A percentile compares a stretch with the other conserved stretches of the same genome.
Conservation (phyloP, 768 basidiomycete genomes). For the Dendrothele bispora region DNA sequence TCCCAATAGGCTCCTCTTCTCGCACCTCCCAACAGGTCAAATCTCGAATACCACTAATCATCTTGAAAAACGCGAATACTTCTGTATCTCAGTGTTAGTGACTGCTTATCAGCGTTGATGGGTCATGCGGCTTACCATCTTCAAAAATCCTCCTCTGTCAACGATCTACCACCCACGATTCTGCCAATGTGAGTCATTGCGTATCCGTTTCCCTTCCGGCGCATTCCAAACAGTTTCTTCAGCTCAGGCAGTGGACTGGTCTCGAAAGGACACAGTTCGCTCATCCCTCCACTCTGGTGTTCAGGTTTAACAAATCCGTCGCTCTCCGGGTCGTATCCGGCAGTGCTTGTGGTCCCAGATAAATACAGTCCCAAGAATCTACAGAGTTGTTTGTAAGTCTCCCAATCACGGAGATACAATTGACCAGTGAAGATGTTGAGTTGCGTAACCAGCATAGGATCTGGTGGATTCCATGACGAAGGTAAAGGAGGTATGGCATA, state of each 20-base stretch:
- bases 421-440: constrained; percentile 32
- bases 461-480: constrained; percentile 5
- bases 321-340: too few relatives aligned
- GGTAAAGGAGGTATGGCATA: constrained; percentile 22
- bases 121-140: too few relatives aligned
- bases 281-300: constrained; percentile 12
- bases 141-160: constrained; percentile 28
- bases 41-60: too few relatives aligned
- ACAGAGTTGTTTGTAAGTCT: constrained; percentile 25
- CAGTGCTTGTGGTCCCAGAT: too few relatives aligned
- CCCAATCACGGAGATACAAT: constrained; percentile 26
- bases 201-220: constrained; percentile 39
- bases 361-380: too few relatives aligned
- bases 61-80: too few relatives aligned
- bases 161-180: constrained; percentile 26
- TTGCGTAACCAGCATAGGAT: constrained; percentile 5
- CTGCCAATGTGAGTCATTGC: constrained; percentile 39
- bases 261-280: constrained; percentile 24
- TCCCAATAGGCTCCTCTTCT: too few relatives aligned
- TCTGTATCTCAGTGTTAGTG: too few relatives aligned
- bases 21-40: too few relatives aligned
- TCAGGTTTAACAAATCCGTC: constrained; percentile 32
- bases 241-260: constrained; percentile 34
- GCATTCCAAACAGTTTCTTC: constrained; percentile 30
- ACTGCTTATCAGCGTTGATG: too few relatives aligned